Percentiles rank a stretch among this genome's conserved stretches.
These are phyloP conservation scores for Anthostomella pinea DNA, from an alignment of 2,329 filamentous ascomycete genomes.

Conservation along the genomic window DNA sequence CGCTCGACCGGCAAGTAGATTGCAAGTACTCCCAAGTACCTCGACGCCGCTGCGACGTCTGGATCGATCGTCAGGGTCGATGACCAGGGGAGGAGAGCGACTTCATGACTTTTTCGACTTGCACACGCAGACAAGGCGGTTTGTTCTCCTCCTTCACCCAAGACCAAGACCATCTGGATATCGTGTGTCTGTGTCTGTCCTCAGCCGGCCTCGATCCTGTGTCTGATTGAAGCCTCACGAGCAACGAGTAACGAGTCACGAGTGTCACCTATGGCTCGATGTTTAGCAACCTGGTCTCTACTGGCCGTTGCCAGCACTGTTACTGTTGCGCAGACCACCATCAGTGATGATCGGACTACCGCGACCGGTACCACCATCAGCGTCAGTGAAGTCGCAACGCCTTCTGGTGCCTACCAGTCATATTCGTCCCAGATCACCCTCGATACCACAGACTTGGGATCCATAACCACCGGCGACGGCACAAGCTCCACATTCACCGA, in stretches of 20 bases:
- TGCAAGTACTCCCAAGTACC: conserved; percentile 2
- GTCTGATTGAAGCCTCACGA: neutral
- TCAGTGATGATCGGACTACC: conserved; percentile 38
- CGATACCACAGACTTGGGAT: conserved; percentile 23
- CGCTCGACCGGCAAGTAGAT: conserved; percentile 2
- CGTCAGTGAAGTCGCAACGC: conserved; percentile 33
- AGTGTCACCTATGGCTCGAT: conserved; percentile 26
- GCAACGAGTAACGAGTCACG: too few species aligned
- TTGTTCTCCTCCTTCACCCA: neutral
- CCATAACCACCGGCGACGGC: conserved; percentile 25
- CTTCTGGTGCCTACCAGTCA: conserved; percentile 45
- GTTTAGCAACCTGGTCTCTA: conserved; percentile 20
- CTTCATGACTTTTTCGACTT: neutral
- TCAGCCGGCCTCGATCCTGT: too few species aligned
- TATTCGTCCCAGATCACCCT: conserved; percentile 43
- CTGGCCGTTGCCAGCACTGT: conserved; percentile 19
- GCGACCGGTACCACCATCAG: conserved; percentile 32
- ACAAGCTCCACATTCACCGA: conserved; percentile 28
- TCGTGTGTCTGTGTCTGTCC: too few species aligned
- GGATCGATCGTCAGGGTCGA: conserved; percentile 1
- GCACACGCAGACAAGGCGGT: neutral
- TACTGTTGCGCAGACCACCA: conserved; percentile 31
- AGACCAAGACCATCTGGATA: too few species aligned
- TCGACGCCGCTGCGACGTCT: neutral
- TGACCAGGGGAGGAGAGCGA: conserved; percentile 1